Evolutionary conservation across 2,329 filamentous ascomycete species (phyloP), one percentile per base, ranked within the genome.

Genomic region (Colletotrichum navitas): DNA sequence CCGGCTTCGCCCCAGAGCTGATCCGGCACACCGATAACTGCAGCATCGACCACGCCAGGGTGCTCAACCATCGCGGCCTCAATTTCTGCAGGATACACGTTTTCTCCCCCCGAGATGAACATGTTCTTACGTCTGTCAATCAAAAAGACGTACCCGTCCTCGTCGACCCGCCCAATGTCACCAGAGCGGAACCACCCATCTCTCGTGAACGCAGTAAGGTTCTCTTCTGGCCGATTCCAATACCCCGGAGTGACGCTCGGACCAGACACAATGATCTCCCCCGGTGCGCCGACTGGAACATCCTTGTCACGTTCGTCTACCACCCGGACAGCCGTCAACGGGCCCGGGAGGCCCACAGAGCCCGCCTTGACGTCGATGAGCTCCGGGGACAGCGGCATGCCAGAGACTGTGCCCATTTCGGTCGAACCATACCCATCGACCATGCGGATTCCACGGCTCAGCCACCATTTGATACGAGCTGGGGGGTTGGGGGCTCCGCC

Each of bases 161-260:
- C 66, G 32, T 66, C 63, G 4, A 66, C 39, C 4, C 73, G 61
- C 8, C 72, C 67, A 6, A 74, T 39, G 14, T 74, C 73, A n/a
- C 73, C 73, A 1, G 73, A 68, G 5, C 71, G 59, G 8, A 74
- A 71, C 73, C 67, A 74, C 11, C 67, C 73, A 7, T 71, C 68
- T 16, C 32, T 16, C 6, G 70, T 74, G 26, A 74, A 74, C 5
- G 51, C 60, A 12, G 29, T 51, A 4, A 41, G 18, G 11, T 71
- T 60, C 14, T 65, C 71, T n/a, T 68, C 67, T 14, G 29, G 29
- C 21, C 67, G 52, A 5, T 74, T 72, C 58, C 63, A 68, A 24
- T 74, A 74, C 5, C 68, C 68, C 11, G 55, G 51, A 2, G 56
- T 74, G 5, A 73, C 63, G 16, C 49, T 47, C 29, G 67, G 63